Percentiles rank a stretch among this genome's conserved stretches.
These are phyloP conservation scores for Talaromyces sp. DNA, from an alignment of 2,329 filamentous ascomycete species.

Conservation along the genomic window DNA sequence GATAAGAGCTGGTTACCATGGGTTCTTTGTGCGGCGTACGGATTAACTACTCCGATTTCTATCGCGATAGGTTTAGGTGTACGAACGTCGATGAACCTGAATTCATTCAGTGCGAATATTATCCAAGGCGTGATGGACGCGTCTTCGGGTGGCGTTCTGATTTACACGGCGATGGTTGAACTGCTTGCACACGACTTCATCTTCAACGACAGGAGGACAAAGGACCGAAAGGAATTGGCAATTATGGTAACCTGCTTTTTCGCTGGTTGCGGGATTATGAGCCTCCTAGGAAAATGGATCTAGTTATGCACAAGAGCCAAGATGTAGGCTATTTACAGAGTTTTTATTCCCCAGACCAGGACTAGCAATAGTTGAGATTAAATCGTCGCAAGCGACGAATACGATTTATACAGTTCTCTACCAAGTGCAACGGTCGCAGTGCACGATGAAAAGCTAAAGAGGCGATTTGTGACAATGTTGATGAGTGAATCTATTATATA, in stretches of 20 bases:
- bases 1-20: conserved; percentile 46
- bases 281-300: conserved; percentile 51
- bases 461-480: no score
- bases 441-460: no score
- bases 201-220: conserved; percentile 47
- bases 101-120: conserved; percentile 41
- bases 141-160: conserved; percentile 48
- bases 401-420: no score
- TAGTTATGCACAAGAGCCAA: conserved; percentile 20
- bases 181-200: conserved; percentile 50
- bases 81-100: conserved; percentile 41
- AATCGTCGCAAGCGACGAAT: no score
- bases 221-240: conserved; percentile 33
- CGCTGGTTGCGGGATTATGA: conserved; percentile 47
- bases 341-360: no score
- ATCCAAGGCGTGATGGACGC: conserved; percentile 48
- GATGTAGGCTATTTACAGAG: no score
- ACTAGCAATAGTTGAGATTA: no score
- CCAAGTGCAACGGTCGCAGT: no score
- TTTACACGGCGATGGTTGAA: conserved; percentile 52
- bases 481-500: no score
- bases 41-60: conserved; percentile 50
- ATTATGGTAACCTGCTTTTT: conserved; percentile 43
- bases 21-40: conserved; percentile 48
- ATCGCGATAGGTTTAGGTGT: conserved; percentile 50